These are phyloP conservation scores for Podaxis sp. DNA, from an alignment of 768 basidiomycete genomes.

Conservation along the genomic window DNA sequence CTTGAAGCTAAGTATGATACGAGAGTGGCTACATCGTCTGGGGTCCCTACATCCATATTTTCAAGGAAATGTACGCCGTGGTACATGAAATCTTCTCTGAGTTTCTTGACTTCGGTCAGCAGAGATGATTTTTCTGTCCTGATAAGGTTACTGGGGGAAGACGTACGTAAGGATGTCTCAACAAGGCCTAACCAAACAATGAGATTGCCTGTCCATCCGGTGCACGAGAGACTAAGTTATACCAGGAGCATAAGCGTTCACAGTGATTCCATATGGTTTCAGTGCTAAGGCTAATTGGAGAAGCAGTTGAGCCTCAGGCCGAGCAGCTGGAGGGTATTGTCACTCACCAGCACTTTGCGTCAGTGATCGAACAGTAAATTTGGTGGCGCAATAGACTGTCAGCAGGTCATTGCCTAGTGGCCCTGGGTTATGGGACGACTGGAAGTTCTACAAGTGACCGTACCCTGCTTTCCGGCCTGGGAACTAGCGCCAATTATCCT, in stretches of 20 bases:
- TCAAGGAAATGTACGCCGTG: no score
- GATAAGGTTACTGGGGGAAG: no score
- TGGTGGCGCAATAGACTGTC: conserved; percentile 32
- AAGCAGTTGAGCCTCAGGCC: not conserved
- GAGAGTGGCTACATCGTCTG: conserved; percentile 18
- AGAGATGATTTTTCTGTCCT: no score
- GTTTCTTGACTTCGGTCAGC: no score
- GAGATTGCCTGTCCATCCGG: no score
- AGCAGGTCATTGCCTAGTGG: not conserved
- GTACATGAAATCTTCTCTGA: no score
- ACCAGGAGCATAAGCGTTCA: conserved; percentile 37
- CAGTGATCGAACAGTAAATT: conserved; percentile 42
- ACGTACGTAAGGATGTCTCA: no score
- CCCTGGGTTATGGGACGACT: not conserved
- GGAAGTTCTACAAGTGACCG: not conserved
- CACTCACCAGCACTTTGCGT: conserved; percentile 35
- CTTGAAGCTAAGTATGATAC: conserved; percentile 23
- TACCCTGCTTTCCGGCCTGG: conserved; percentile 39
- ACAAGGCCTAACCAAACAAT: no score
- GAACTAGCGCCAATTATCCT: conserved; percentile 45
- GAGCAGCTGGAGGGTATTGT: no score
- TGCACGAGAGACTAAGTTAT: not conserved
- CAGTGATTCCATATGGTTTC: conserved; percentile 29
- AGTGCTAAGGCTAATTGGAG: conserved; percentile 20
- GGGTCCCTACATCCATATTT: not conserved